These are phyloP conservation scores for Solanum acaule DNA, from an alignment of 257 asterid species.

Conservation along the genomic window DNA sequence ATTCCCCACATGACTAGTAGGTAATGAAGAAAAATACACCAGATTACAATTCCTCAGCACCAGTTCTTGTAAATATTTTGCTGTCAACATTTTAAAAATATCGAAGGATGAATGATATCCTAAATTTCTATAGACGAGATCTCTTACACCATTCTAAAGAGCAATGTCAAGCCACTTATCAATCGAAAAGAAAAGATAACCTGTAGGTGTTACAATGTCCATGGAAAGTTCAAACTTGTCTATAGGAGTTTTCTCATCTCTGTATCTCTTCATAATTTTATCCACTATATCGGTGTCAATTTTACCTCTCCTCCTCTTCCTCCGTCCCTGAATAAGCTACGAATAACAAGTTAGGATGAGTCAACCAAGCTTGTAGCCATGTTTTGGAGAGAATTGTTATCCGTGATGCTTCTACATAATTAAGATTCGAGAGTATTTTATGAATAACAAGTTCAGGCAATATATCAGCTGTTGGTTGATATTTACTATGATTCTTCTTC, in stretches of 20 bases:
- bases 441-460: neutral
- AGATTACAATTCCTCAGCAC: neutral
- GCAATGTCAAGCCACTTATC: neutral
- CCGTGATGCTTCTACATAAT: neutral
- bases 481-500: too few species aligned
- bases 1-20: neutral
- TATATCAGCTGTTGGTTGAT: neutral
- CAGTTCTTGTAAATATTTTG: neutral
- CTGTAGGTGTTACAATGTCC: too few species aligned
- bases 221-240: neutral
- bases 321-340: too few species aligned
- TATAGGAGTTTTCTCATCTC: slow-evolving; percentile 1
- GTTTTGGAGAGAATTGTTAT: neutral
- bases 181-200: too few species aligned
- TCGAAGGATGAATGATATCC: too few species aligned
- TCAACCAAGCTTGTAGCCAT: neutral
- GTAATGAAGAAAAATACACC: neutral
- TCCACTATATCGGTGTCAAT: neutral
- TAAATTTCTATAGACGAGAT: neutral
- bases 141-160: neutral
- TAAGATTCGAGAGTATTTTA: neutral
- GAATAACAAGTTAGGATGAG: neutral
- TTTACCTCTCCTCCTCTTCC: too few species aligned
- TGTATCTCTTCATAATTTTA: neutral
- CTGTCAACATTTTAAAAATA: neutral